Evolutionary conservation across 192 early-diverging fungal species (phyloP).

Genomic region (Entomortierella lignicola): DNA sequence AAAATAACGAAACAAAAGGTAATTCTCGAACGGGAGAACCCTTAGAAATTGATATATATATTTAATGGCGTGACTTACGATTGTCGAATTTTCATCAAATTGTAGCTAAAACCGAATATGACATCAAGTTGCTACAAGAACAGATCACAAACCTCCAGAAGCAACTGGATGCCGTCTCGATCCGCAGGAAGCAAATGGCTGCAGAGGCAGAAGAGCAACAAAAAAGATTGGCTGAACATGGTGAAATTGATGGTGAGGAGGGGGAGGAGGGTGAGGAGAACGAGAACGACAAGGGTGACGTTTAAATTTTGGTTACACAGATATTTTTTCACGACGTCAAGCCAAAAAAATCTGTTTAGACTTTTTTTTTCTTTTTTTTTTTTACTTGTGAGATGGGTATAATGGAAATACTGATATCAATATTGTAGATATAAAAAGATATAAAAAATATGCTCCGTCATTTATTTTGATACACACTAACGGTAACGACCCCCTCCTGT

Average conservation of each 20-base stretch:
- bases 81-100: not conserved
- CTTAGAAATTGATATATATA: too few relatives aligned
- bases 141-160: conserved; percentile 46
- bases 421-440: too few relatives aligned
- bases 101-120: conserved; percentile 30
- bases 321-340: too few relatives aligned
- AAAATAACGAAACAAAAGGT: conserved; percentile 37
- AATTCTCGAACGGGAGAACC: too few relatives aligned
- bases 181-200: conserved; percentile 42
- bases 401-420: too few relatives aligned
- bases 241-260: conserved; percentile 6
- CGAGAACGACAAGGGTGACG: not conserved
- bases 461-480: not conserved
- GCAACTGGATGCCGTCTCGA: conserved; percentile 41
- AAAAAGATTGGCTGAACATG: conserved; percentile 16
- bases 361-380: too few relatives aligned
- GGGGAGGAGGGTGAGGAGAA: conserved; percentile 1
- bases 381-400: too few relatives aligned
- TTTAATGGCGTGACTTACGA: not conserved
- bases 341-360: not conserved
- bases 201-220: conserved; percentile 45
- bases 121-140: conserved; percentile 40
- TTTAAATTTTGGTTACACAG: not conserved
- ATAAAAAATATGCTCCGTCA: not conserved
- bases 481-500: conserved; percentile 30